These are phyloP conservation scores for Coccomyxa sp. DNA, from an alignment of 139 green algal genomes.

Conservation along the genomic window DNA sequence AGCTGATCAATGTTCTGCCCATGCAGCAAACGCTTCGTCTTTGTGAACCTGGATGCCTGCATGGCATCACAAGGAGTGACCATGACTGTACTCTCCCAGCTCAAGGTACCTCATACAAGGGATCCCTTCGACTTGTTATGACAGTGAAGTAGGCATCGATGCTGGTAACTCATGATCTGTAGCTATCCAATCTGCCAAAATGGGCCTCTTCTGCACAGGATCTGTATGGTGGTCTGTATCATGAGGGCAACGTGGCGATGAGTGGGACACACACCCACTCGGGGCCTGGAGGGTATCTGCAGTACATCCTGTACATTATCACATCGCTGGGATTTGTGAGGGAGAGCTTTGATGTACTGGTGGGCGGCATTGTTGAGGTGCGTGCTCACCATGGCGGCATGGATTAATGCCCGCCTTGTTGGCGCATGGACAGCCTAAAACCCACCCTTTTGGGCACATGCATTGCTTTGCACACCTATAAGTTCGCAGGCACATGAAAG, in stretches of 20 bases:
- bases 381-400: background rate
- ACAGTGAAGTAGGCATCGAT: background rate
- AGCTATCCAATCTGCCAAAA: background rate
- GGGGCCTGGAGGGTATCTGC: slow-evolving; percentile 72
- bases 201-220: slow-evolving; percentile 12
- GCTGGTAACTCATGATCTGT: too few species aligned
- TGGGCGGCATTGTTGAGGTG: slow-evolving; percentile 67
- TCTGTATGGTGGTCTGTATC: slow-evolving; percentile 67
- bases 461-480: too few species aligned
- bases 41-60: slow-evolving; percentile 81
- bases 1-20: background rate
- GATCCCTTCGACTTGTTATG: background rate
- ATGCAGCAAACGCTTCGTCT: slow-evolving; percentile 59
- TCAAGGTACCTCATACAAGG: slow-evolving; percentile 37
- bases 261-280: slow-evolving; percentile 83
- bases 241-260: slow-evolving; percentile 66
- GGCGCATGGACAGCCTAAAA: too few species aligned
- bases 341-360: slow-evolving; percentile 72
- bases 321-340: slow-evolving; percentile 74
- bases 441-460: background rate
- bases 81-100: slow-evolving; percentile 49
- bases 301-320: slow-evolving; percentile 74
- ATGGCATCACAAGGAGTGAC: slow-evolving; percentile 83
- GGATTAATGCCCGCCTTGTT: too few species aligned
- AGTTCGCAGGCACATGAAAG: too few species aligned